A percentile compares a stretch with the other conserved stretches of the same genome.
phyloP scores from a whole-genome alignment of 306 rosid genomes.

The Rubus idaeus region DNA sequence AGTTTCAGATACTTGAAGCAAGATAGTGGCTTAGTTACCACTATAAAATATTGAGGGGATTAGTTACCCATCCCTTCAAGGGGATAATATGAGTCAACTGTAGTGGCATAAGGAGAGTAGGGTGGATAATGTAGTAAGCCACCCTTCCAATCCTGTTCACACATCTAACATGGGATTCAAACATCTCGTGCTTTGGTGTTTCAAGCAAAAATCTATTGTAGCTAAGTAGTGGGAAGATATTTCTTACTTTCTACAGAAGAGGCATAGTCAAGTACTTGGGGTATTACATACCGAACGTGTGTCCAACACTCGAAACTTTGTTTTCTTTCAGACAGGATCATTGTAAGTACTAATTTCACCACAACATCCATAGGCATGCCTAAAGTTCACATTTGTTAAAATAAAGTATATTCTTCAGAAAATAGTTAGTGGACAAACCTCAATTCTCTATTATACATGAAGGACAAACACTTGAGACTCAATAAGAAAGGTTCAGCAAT shows the following conservation, averaged over 20 bases:
- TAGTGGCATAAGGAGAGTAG: background rate
- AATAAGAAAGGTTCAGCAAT: background rate
- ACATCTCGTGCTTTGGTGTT: background rate
- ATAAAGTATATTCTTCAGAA: too few species aligned
- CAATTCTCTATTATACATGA: background rate
- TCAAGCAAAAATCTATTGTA: background rate
- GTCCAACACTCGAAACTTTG: background rate
- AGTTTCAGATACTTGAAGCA: background rate
- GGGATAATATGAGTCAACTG: background rate
- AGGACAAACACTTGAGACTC: background rate
- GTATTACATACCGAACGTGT: background rate
- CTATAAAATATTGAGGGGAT: background rate
- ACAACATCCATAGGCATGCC: background rate
- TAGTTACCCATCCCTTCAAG: background rate
- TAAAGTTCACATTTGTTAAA: background rate
- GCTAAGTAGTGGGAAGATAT: background rate
- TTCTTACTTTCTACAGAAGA: background rate
- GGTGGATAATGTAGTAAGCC: background rate
- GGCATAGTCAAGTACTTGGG: background rate
- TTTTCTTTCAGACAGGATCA: background rate
- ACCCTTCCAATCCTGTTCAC: background rate
- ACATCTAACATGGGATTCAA: background rate
- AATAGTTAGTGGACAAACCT: background rate
- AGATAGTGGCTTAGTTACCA: background rate
- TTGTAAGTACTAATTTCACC: background rate